These are phyloP conservation scores for Phytophthora europaea DNA, from an alignment of 352 stramenopile genomes.

Conservation along the genomic window DNA sequence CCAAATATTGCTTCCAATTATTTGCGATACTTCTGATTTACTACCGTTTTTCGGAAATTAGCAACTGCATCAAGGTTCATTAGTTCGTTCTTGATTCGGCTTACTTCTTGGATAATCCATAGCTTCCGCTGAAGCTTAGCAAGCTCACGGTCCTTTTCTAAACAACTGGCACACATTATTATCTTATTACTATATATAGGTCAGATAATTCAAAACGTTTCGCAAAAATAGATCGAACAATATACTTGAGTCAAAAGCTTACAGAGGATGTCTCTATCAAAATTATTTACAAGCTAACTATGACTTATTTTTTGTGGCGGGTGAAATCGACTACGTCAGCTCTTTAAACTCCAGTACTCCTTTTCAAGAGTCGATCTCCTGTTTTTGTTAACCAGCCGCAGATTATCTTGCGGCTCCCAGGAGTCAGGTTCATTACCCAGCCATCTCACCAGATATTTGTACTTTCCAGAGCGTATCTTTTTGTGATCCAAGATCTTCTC, in stretches of 20 bases:
- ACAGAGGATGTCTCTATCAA: background rate
- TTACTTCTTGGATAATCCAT: background rate
- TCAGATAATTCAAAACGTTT: too few species aligned
- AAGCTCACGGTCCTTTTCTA: slow-evolving; percentile 4
- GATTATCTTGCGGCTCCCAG: slow-evolving; percentile 30
- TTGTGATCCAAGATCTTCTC: slow-evolving; percentile 28
- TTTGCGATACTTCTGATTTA: slow-evolving; percentile 2
- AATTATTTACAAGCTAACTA: background rate
- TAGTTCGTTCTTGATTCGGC: background rate
- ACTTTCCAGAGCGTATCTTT: background rate
- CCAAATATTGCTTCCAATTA: slow-evolving; percentile 15
- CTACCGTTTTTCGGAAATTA: slow-evolving; percentile 1
- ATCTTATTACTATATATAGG: too few species aligned
- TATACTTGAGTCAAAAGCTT: background rate
- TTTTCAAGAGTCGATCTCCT: background rate
- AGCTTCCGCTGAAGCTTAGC: background rate
- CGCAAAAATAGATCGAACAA: too few species aligned
- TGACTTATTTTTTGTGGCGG: background rate
- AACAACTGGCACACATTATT: slow-evolving; percentile 8
- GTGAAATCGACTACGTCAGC: too few species aligned
- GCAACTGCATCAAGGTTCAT: background rate
- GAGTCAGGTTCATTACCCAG: slow-evolving; percentile 22
- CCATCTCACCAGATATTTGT: slow-evolving; percentile 37
- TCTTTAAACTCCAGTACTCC: background rate
- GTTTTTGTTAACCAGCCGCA: slow-evolving; percentile 26